Base-by-base conservation (phyloP, 805 yeast genomes). In the Ogataea glucozyma region DNA sequence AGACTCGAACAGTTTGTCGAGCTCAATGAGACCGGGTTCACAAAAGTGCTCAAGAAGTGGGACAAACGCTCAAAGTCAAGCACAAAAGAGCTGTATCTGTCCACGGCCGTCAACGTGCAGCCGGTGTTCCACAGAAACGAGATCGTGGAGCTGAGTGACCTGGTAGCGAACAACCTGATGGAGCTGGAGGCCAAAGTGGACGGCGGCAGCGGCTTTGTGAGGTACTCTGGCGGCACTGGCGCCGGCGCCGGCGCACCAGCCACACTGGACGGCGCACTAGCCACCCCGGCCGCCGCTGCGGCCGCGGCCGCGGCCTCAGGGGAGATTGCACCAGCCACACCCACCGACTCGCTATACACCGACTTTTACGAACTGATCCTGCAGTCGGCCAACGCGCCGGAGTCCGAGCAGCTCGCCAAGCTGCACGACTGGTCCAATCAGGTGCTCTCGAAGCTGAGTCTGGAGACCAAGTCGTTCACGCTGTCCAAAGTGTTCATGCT, bases 31-130 rank as follows among this genome's bases (percentile, higher is more conserved):
- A 88, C 96, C 0, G 99, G 99, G 11, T 93, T 93, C 65, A 83
- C 95, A 17, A 93, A 93, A 66, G 97, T 88, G 21, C 76, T 93
- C 57, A 93, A 93, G 64, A 93, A 93, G 68, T 93, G 99, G 99
- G 99, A 93, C 66, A 93, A 93, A 65, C 73, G 97, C 48, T 88
- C 97, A 17, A 89, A 91, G 58, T 87, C 96, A 3, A 95, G 88
- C 53, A 89, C 97, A 6, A 89, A 90, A 59, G 99, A 93, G 61
- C 72, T 93, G 39, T 93, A 90, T 61, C 73, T 93, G 37, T 81
- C 88, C 22, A 85, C 97, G 0, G 97, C 97, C 0, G 96, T 93
- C 11, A 88, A 88, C 48, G 96, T 93, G 5, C 99, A 93, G 64
- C 98, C 99, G 0, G 95, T 91, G 10, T 93, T 93, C 67, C 95